Evolutionary conservation across 768 basidiomycete species (phyloP), one percentile per base, ranked within the genome.

Genomic region (Tulasnella sp.): DNA sequence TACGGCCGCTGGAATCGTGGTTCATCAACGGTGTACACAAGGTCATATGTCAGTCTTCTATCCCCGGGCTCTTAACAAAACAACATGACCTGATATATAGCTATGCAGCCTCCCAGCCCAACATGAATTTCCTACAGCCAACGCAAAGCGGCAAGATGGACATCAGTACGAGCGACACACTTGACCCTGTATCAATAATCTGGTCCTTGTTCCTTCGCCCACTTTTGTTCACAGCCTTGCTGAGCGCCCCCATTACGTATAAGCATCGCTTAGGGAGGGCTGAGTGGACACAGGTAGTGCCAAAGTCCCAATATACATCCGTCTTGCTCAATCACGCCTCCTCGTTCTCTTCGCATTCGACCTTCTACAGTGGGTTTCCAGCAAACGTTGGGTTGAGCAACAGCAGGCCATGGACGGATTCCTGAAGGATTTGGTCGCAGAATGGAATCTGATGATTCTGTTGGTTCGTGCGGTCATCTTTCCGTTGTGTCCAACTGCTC

Each of bases 361-460:
- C 19, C 10, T 55, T 12, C 27, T 49, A 38, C 17, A 60, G 50
- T 60, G 59, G 59, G 59, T 49, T 7, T 60, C 59, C 12, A 60
- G 59, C 27, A 50, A 53, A 53, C 49, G 59, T 12, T 60, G 59
- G 59, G 43, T 38, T 21, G 59, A 60, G 22, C 59, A 60, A 21
- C 59, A 53, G 22, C 22, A 60, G 30, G 50, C 48, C 24, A 51
- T 60, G 48, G 59, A 53, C 52, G 59, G 49, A 9, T 60, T 60
- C 19, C 38, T 60, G 4, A 60, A 51, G 38, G n/a, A 27, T 29
- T 9, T 60, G 59, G 29, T 60, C 24, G n/a, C 49, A 19, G 59
- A 60, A 43, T 60, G 59, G 59, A 60, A 60, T 49, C 29, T 60
- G 49, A 60, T 60, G 31, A 60, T 51, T 24, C 25, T 60, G 30